Percentiles rank a stretch among this genome's conserved stretches.
These are phyloP conservation scores for Eleusine coracana DNA, from an alignment of 176 grass and related monocot genomes.

Conservation along the genomic window DNA sequence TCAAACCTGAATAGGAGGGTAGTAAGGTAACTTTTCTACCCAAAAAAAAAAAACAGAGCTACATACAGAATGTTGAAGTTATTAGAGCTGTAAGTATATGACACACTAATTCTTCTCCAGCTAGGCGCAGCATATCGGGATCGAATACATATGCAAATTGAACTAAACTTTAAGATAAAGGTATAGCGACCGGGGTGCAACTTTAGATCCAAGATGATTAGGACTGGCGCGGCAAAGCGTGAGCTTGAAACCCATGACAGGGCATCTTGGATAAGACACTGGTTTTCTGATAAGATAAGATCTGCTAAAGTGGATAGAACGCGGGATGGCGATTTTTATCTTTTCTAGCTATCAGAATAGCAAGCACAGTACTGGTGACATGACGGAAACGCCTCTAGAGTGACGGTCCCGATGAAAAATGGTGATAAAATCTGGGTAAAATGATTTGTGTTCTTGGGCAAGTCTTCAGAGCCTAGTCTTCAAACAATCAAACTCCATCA, in stretches of 20 bases:
- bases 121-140: not conserved
- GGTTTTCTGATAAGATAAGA: slow-evolving; percentile 55
- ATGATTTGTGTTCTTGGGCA: not conserved
- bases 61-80: not conserved
- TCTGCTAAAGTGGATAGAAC: slow-evolving; percentile 39
- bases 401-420: not conserved
- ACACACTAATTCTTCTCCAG: not conserved
- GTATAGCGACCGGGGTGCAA: not conserved
- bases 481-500: not conserved
- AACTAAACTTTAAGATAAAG: slow-evolving; percentile 30
- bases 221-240: slow-evolving; percentile 25
- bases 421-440: not conserved
- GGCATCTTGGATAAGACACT: slow-evolving; percentile 33
- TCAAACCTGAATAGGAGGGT: not conserved
- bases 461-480: not conserved
- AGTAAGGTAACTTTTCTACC: not conserved
- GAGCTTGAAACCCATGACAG: slow-evolving; percentile 10
- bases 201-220: slow-evolving; percentile 43
- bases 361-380: not conserved
- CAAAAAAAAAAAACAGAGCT: no score
- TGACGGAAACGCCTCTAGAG: not conserved
- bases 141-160: slow-evolving; percentile 20
- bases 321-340: slow-evolving; percentile 6
- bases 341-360: slow-evolving; percentile 10
- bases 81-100: not conserved